Conservation (phyloP, 78 protist species). For the Dictyostelium purpureum region DNA sequence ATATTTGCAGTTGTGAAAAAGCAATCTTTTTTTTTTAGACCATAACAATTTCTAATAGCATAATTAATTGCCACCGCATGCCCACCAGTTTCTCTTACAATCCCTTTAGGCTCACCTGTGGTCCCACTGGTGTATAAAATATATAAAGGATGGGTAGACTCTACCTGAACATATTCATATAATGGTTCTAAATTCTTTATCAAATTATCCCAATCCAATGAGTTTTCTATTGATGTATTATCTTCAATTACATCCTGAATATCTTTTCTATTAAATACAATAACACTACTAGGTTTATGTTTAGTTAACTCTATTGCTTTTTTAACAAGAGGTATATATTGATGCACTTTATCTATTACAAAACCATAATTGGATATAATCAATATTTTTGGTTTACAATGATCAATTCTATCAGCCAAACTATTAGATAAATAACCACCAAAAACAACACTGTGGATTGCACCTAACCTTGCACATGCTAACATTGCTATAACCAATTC, state of each 20-base stretch:
- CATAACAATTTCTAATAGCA: conserved; percentile 11
- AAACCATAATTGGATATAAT: conserved; percentile 74
- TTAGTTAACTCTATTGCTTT: conserved; percentile 28
- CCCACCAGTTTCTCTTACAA: conserved; percentile 20
- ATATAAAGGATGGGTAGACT: background rate
- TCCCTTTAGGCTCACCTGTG: background rate
- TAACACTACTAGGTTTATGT: background rate
- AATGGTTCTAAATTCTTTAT: background rate
- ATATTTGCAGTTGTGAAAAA: conserved; percentile 63
- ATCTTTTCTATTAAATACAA: conserved; percentile 5
- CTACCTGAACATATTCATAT: background rate
- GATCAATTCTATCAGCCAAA: conserved; percentile 80
- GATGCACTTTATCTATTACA: background rate
- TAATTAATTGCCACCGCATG: conserved; percentile 9
- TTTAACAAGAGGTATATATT: background rate
- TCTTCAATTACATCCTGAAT: background rate
- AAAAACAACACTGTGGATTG: conserved; percentile 60
- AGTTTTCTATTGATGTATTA: background rate
- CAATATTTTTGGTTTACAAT: conserved; percentile 71
- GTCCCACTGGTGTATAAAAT: background rate
- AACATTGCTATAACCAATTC: conserved; percentile 89
- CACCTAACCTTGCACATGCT: conserved; percentile 96
- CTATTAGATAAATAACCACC: background rate
- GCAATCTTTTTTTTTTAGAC: background rate
- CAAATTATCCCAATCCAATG: conserved; percentile 6